Base-by-base conservation (phyloP, 352 stramenopile species). In the Phytophthora pinifolia region DNA sequence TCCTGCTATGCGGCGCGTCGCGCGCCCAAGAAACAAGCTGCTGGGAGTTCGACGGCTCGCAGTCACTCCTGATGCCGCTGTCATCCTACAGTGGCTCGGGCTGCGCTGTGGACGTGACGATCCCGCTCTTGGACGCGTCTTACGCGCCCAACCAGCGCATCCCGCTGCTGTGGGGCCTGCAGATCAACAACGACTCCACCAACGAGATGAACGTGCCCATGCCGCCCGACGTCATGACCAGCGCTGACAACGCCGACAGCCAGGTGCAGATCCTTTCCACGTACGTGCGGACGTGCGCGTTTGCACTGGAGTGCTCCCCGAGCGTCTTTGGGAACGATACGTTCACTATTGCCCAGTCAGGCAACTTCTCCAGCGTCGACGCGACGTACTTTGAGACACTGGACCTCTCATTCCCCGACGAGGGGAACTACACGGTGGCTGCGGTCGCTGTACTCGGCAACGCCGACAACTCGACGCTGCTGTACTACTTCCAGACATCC, bases 401-500 rank as follows among this genome's bases (percentile, higher is more conserved):
- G 25, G 53, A 54, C 1, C 27, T 86, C 9, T 51, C 56, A 14
- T 76, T 83, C 34, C 13, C 49, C 4, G 42, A 61, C 14, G 59
- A 65, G 33, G 78, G 78, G 1, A 56, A 59, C 42, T 79, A 77
- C 51, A 65, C 73, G 8, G 45, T 88, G 18, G 67, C 71, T 9
- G 78, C 75, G 7, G 71, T 84, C 37, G 73, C 70, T 8, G 53
- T 70, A 5, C 34, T 88, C n/a, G 37, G 44, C 8, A 77, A 86
- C 48, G 49, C 44, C 18, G 25, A 63, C n/a, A 51, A 83, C 36
- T 13, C 61, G 27, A 48, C 54, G 4, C 29, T 79, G 36, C 45
- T 69, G 45, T 88, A 85, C 43, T 76, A 82, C 51, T 87, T 76
- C 52, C 62, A 80, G 22, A 50, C 67, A 9, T 83, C 77, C 35